A percentile compares a stretch with the other conserved stretches of the same genome.
These are phyloP conservation scores for Lenzites betulinus DNA, from an alignment of 768 basidiomycete species.

Conservation along the genomic window DNA sequence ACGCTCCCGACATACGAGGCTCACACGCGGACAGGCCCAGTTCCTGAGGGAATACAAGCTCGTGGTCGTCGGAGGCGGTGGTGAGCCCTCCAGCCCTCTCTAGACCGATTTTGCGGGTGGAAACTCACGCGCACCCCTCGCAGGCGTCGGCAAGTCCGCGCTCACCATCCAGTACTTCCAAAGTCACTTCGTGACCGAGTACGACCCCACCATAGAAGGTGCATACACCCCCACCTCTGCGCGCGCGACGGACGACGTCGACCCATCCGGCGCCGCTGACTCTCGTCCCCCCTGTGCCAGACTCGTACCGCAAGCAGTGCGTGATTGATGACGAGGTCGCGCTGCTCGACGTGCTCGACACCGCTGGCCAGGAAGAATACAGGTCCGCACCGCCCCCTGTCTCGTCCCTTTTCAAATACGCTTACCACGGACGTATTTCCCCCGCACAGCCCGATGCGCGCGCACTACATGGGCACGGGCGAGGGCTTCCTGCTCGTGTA, in stretches of 20 bases:
- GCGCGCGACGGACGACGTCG: too few relatives aligned
- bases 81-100: constrained; percentile 43
- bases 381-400: constrained; percentile 53
- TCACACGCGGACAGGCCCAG: constrained; percentile 55
- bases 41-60: constrained; percentile 98
- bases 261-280: too few relatives aligned
- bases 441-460: constrained; percentile 84
- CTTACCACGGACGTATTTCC: background rate
- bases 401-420: background rate
- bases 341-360: constrained; percentile 93
- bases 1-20: background rate
- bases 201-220: constrained; percentile 96
- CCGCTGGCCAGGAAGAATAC: constrained; percentile 98
- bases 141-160: constrained; percentile 83
- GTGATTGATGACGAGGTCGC: constrained; percentile 97
- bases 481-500: constrained; percentile 98
- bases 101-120: background rate
- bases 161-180: constrained; percentile 99
- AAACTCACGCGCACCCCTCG: background rate
- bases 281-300: constrained; percentile 42
- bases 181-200: constrained; percentile 90
- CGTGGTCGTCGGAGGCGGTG: constrained; percentile 98
- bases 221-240: background rate
- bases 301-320: constrained; percentile 96
- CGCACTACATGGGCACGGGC: constrained; percentile 98